Evolutionary conservation across 1,284 basidiomycete species (phyloP).

Genomic region (Xerocomus cyaneibrunnescens): DNA sequence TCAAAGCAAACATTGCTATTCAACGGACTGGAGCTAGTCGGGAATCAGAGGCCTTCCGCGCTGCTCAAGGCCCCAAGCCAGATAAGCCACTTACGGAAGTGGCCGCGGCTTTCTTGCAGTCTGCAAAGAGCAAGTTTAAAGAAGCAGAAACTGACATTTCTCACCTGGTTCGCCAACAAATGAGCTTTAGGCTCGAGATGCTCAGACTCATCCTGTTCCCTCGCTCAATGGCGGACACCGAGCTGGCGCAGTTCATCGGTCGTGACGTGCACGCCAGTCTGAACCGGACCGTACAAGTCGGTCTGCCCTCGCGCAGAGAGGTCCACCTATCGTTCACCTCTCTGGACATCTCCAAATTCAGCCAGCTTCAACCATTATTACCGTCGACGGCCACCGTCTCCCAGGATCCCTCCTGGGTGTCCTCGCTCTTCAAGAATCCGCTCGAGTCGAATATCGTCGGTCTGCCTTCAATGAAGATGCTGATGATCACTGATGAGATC

Average conservation of each 20-base stretch:
- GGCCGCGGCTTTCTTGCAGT: slow-evolving; percentile 78
- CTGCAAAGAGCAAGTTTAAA: slow-evolving; percentile 65
- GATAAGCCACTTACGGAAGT: slow-evolving; percentile 79
- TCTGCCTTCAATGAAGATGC: slow-evolving; percentile 74
- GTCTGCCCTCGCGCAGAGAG: slow-evolving; percentile 53
- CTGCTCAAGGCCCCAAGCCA: slow-evolving; percentile 62
- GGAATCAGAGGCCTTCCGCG: slow-evolving; percentile 70
- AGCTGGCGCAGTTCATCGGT: slow-evolving; percentile 71
- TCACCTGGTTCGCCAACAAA: slow-evolving; percentile 66
- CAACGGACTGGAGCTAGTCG: slow-evolving; percentile 74
- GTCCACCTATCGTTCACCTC: slow-evolving; percentile 68
- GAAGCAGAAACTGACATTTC: slow-evolving; percentile 59
- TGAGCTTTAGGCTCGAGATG: slow-evolving; percentile 62
- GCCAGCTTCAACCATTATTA: slow-evolving; percentile 51
- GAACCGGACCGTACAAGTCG: slow-evolving; percentile 56
- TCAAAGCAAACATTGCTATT: slow-evolving; percentile 66
- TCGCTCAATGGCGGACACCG: slow-evolving; percentile 68
- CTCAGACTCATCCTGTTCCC: slow-evolving; percentile 74
- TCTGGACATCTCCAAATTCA: slow-evolving; percentile 72
- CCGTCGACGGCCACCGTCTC: slow-evolving; percentile 40
- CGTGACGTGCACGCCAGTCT: slow-evolving; percentile 65
- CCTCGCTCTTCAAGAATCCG: slow-evolving; percentile 53
- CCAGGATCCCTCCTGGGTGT: slow-evolving; percentile 55
- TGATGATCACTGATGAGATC: slow-evolving; percentile 68
- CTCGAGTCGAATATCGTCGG: slow-evolving; percentile 72